These are phyloP conservation scores for Dacryopinax primogenitus DNA, from an alignment of 768 basidiomycete species.

Conservation along the genomic window DNA sequence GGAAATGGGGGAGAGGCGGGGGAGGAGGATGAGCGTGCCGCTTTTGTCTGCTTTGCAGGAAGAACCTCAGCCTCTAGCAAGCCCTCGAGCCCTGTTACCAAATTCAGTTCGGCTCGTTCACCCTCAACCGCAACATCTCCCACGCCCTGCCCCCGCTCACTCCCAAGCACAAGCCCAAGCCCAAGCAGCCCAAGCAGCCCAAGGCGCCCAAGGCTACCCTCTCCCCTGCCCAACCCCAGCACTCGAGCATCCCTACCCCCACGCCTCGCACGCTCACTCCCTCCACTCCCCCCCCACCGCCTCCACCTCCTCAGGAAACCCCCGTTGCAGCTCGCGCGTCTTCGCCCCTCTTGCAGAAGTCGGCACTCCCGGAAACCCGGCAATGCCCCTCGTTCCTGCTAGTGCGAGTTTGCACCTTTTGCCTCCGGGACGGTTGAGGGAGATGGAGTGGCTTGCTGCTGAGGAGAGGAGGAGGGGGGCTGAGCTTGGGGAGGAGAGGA, in stretches of 20 bases:
- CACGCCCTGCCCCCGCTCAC: too few relatives aligned
- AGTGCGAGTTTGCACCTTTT: neutral
- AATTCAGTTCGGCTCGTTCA: too few relatives aligned
- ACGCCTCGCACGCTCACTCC: neutral
- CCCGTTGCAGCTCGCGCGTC: neutral
- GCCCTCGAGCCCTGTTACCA: too few relatives aligned
- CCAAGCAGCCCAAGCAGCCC: too few relatives aligned
- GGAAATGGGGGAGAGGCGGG: too few relatives aligned
- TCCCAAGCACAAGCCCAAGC: too few relatives aligned
- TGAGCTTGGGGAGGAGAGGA: neutral
- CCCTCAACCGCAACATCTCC: too few relatives aligned
- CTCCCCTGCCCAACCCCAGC: neutral
- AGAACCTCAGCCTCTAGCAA: too few relatives aligned
- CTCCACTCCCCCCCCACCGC: neutral
- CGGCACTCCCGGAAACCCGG: neutral
- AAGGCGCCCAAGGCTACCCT: too few relatives aligned
- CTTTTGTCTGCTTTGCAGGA: too few relatives aligned
- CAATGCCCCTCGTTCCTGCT: neutral
- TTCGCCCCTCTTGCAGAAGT: neutral
- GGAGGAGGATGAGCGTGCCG: too few relatives aligned
- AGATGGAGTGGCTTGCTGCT: neutral
- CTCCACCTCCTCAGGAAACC: too few relatives aligned
- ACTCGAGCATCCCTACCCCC: neutral
- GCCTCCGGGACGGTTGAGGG: neutral
- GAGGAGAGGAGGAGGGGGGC: neutral